Conservation (phyloP, 495 filamentous ascomycete genomes). For the Penicillium steckii region DNA sequence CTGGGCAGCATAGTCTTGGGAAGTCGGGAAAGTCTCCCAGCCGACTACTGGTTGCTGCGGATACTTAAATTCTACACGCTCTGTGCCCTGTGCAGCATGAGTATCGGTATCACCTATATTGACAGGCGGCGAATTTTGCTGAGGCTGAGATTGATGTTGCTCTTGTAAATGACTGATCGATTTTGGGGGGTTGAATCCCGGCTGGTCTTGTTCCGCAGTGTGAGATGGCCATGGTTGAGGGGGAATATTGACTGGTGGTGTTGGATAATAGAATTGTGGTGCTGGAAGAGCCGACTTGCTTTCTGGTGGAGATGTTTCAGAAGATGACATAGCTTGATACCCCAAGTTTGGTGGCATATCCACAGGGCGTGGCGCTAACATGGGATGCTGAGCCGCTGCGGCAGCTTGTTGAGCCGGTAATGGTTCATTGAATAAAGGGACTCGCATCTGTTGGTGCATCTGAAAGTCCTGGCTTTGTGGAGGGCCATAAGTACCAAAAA, state of each 20-base stretch:
- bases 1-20: neutral
- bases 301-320: neutral
- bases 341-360: slow-evolving; percentile 11
- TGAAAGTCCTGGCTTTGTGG: slow-evolving; percentile 19
- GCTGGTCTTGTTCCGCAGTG: neutral
- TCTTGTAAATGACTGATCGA: slow-evolving; percentile 8
- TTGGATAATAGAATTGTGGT: slow-evolving; percentile 22
- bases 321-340: slow-evolving; percentile 7
- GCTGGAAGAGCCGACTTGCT: neutral
- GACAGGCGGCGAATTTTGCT: neutral
- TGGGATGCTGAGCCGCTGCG: slow-evolving; percentile 31
- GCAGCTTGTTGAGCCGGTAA: slow-evolving; percentile 29
- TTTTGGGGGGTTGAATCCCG: neutral
- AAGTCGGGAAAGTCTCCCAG: slow-evolving; percentile 8
- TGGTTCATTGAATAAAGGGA: slow-evolving; percentile 20
- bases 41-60: slow-evolving; percentile 12
- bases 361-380: slow-evolving; percentile 34
- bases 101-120: too few species aligned
- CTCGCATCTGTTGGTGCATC: slow-evolving; percentile 17
- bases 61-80: too few species aligned
- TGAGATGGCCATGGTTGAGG: slow-evolving; percentile 10
- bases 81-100: too few species aligned
- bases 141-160: neutral
- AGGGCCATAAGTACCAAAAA: slow-evolving; percentile 44
- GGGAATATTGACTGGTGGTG: slow-evolving; percentile 8